phyloP scores from a whole-genome alignment of 2,329 filamentous ascomycete species.

The Aspergillus bombycis region DNA sequence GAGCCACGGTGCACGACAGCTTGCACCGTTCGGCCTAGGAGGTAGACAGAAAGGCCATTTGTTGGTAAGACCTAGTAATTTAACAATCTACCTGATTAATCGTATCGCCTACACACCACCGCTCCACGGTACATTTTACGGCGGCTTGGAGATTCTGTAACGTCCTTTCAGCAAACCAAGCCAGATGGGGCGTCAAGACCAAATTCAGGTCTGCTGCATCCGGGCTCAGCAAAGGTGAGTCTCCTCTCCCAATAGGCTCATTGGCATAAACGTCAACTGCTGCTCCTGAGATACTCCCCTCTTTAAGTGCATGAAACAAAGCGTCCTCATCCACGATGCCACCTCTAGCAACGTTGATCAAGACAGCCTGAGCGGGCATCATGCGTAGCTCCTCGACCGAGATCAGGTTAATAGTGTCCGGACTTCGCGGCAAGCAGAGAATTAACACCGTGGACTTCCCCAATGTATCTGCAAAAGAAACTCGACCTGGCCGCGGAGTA shows the following conservation, averaged over 20 bases:
- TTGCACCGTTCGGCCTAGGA: too few relatives aligned
- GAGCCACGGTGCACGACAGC: not conserved
- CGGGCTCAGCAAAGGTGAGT: constrained; percentile 42
- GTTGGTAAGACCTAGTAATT: not conserved
- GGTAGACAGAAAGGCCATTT: not conserved
- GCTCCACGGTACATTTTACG: constrained; percentile 1
- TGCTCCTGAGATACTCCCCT: constrained; percentile 50
- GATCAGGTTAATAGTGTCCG: constrained; percentile 37
- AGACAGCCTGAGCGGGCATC: constrained; percentile 45
- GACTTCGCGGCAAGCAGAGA: constrained; percentile 31
- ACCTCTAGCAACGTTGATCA: constrained; percentile 54
- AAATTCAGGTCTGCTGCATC: constrained; percentile 51
- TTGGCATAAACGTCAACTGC: constrained; percentile 50
- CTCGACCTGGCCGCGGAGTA: constrained; percentile 19
- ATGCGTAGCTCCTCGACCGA: constrained; percentile 42
- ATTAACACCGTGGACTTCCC: constrained; percentile 32
- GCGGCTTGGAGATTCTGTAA: constrained; percentile 46
- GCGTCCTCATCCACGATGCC: constrained; percentile 56
- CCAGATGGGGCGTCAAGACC: constrained; percentile 55
- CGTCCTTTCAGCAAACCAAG: constrained; percentile 56
- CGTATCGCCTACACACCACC: not conserved
- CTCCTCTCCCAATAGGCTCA: constrained; percentile 50
- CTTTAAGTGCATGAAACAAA: constrained; percentile 47
- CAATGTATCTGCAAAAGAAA: constrained; percentile 35
- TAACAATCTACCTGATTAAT: not conserved